These are phyloP conservation scores for Apiospora kogelbergensis DNA, from an alignment of 2,329 filamentous ascomycete species.

Conservation along the genomic window DNA sequence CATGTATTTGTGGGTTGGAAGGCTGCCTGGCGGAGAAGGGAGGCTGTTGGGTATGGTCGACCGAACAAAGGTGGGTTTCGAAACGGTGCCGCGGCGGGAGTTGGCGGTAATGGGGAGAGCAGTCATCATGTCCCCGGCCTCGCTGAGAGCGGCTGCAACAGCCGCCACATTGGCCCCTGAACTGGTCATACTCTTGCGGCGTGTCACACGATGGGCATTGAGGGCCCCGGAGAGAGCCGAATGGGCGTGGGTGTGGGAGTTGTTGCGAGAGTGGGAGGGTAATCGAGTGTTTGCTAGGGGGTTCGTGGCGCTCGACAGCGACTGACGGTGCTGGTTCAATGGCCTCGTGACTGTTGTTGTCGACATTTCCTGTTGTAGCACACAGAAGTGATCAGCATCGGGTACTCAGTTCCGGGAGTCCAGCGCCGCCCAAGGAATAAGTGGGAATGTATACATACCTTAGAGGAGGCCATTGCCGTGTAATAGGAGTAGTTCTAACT, in stretches of 20 bases:
- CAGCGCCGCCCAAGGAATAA: not conserved
- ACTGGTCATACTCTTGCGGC: conserved; percentile 89
- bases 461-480: conserved; percentile 61
- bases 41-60: conserved; percentile 56
- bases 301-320: conserved; percentile 57
- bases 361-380: conserved; percentile 19
- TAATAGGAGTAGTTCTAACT: conserved; percentile 18
- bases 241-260: conserved; percentile 81
- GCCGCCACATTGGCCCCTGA: conserved; percentile 72
- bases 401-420: conserved; percentile 6
- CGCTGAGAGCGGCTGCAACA: conserved; percentile 70
- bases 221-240: conserved; percentile 75
- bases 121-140: conserved; percentile 57
- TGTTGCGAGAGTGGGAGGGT: conserved; percentile 64
- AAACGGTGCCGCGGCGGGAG: conserved; percentile 66
- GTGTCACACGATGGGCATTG: conserved; percentile 83
- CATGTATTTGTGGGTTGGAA: conserved; percentile 59
- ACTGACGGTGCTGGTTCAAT: conserved; percentile 62
- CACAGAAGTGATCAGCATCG: conserved; percentile 38
- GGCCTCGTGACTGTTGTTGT: conserved; percentile 66
- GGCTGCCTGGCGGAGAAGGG: conserved; percentile 66
- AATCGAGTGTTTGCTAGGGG: conserved; percentile 59
- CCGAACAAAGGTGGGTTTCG: conserved; percentile 56
- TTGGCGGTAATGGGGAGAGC: conserved; percentile 58
- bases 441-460: conserved; percentile 43